These are phyloP conservation scores for Avicennia marina DNA, from an alignment of 257 asterid genomes.

Conservation along the genomic window DNA sequence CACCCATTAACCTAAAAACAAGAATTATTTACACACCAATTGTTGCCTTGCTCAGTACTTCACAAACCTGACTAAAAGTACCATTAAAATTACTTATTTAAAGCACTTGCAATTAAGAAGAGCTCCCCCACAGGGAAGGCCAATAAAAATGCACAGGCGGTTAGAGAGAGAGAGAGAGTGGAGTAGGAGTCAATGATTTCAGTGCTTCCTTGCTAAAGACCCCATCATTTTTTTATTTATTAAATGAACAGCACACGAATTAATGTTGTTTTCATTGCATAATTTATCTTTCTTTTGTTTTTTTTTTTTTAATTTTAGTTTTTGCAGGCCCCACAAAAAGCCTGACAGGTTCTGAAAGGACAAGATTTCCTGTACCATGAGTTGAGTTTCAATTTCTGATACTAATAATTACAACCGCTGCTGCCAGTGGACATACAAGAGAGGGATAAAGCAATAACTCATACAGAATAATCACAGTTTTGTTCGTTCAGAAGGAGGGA, in stretches of 20 bases:
- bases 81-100: too few relatives aligned
- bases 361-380: slow-evolving; percentile 43
- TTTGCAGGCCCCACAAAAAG: slow-evolving; percentile 45
- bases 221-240: slow-evolving; percentile 26
- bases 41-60: too few relatives aligned
- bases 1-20: too few relatives aligned
- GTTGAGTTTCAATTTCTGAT: slow-evolving; percentile 26
- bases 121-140: slow-evolving; percentile 21
- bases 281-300: background rate
- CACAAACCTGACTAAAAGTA: too few relatives aligned
- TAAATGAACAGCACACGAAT: slow-evolving; percentile 17
- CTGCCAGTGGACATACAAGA: background rate
- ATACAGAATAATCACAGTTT: too few relatives aligned
- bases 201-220: slow-evolving; percentile 35
- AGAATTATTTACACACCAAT: too few relatives aligned
- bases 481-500: too few relatives aligned
- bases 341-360: slow-evolving; percentile 39
- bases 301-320: background rate
- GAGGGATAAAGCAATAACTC: too few relatives aligned
- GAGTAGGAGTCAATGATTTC: slow-evolving; percentile 48
- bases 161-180: slow-evolving; percentile 39
- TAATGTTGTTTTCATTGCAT: slow-evolving; percentile 15
- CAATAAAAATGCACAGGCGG: slow-evolving; percentile 55
- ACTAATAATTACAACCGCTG: slow-evolving; percentile 23
- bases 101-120: slow-evolving; percentile 23